Conservation (phyloP, 2,329 filamentous ascomycete genomes). For the Triangularia setosa region DNA sequence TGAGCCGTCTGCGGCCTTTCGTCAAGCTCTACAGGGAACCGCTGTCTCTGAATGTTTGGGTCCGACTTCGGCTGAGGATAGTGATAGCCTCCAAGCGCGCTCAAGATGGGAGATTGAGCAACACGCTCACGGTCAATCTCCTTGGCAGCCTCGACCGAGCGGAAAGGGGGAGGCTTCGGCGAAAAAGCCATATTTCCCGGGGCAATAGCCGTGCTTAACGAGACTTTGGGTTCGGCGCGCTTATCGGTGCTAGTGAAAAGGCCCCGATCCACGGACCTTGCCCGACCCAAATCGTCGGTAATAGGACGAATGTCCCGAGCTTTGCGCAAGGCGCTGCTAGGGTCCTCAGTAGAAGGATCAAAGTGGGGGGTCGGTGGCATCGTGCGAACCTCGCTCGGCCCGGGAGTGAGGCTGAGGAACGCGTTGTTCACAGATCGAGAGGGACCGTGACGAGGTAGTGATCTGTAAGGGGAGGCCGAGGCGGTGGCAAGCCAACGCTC, state of each 20-base stretch:
- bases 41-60: conserved; percentile 40
- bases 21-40: conserved; percentile 35
- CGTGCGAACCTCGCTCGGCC: conserved; percentile 32
- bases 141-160: conserved; percentile 19
- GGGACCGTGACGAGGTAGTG: conserved; percentile 40
- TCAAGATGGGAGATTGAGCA: conserved; percentile 8
- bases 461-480: conserved; percentile 30
- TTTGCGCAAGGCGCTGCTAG: conserved; percentile 43
- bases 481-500: conserved; percentile 28
- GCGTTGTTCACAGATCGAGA: conserved; percentile 43
- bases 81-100: conserved; percentile 39
- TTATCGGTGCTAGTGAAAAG: conserved; percentile 57
- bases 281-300: conserved; percentile 49
- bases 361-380: conserved; percentile 37
- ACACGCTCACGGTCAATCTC: conserved; percentile 10
- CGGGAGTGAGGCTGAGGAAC: conserved; percentile 40
- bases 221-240: conserved; percentile 60
- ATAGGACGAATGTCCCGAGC: conserved; percentile 37
- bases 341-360: conserved; percentile 35
- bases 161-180: conserved; percentile 39
- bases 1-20: conserved; percentile 48
- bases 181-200: conserved; percentile 56
- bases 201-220: conserved; percentile 57
- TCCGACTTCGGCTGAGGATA: conserved; percentile 44
- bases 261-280: conserved; percentile 61